These are phyloP conservation scores for Triticum monococcum DNA, from an alignment of 176 grass and related monocot genomes.

Conservation along the genomic window DNA sequence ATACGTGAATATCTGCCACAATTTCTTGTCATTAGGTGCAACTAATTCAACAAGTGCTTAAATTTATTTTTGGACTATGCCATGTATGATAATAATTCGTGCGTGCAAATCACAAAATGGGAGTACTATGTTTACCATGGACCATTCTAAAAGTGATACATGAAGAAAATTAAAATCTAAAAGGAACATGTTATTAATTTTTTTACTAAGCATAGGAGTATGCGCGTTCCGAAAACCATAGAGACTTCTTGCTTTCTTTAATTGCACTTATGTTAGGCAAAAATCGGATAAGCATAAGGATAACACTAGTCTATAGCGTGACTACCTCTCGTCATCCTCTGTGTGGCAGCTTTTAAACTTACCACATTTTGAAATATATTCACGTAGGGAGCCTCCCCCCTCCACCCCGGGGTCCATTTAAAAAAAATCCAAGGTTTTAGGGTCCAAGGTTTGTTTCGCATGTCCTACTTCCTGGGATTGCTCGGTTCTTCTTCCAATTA, in stretches of 20 bases:
- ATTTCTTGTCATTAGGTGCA: not conserved
- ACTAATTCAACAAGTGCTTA: not conserved
- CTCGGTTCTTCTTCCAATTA: not conserved
- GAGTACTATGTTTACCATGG: not conserved
- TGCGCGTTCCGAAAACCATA: too few relatives aligned
- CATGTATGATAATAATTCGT: not conserved
- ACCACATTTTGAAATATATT: too few relatives aligned
- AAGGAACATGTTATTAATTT: not conserved
- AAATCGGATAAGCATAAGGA: too few relatives aligned
- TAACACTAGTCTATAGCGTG: too few relatives aligned
- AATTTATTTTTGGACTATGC: not conserved
- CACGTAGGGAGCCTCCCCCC: not conserved
- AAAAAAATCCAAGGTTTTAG: too few relatives aligned
- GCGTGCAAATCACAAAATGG: not conserved
- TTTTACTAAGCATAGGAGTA: too few relatives aligned
- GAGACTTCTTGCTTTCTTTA: too few relatives aligned
- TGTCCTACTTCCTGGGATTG: too few relatives aligned
- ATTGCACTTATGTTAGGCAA: too few relatives aligned
- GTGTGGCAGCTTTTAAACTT: too few relatives aligned
- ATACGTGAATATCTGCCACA: not conserved
- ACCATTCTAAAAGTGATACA: not conserved
- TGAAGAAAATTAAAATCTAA: not conserved
- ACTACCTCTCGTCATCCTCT: too few relatives aligned
- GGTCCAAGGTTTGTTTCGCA: too few relatives aligned
- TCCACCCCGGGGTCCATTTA: not conserved